A percentile compares a stretch with the other conserved stretches of the same genome.
These are phyloP conservation scores for Aspergillus latus DNA, from an alignment of 2,329 filamentous ascomycete genomes.

Conservation along the genomic window DNA sequence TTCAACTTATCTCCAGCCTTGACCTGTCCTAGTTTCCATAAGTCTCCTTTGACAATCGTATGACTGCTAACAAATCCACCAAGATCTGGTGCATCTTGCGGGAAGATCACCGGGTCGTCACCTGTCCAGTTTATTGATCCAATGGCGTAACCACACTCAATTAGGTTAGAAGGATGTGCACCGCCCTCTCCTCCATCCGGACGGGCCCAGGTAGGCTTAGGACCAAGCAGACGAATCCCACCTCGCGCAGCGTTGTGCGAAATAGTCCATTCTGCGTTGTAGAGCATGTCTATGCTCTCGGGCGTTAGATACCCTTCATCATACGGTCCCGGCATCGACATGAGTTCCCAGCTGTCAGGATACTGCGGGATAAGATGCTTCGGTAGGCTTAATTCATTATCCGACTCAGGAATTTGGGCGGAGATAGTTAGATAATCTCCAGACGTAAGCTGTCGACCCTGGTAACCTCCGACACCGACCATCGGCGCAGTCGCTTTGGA, in stretches of 20 bases:
- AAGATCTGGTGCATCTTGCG: conserved; percentile 60
- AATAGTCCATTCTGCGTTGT: conserved; percentile 58
- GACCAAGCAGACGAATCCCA: conserved; percentile 61
- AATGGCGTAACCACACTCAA: conserved; percentile 61
- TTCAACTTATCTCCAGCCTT: conserved; percentile 58
- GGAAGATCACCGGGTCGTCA: conserved; percentile 61
- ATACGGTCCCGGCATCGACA: conserved; percentile 58
- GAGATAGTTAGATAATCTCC: conserved; percentile 54
- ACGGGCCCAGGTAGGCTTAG: conserved; percentile 59
- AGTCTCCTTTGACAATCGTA: conserved; percentile 58
- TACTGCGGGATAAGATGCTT: conserved; percentile 51
- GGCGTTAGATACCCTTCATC: conserved; percentile 54
- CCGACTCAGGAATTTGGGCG: conserved; percentile 37
- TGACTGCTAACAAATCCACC: conserved; percentile 60
- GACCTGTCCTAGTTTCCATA: conserved; percentile 63
- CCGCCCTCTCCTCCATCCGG: conserved; percentile 63
- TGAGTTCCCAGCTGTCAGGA: conserved; percentile 52
- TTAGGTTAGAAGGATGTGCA: conserved; percentile 60
- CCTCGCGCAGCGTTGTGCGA: conserved; percentile 62
- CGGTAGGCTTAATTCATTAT: conserved; percentile 42
- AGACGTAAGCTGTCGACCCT: conserved; percentile 56
- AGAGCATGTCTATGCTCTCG: conserved; percentile 59
- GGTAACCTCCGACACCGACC: conserved; percentile 60
- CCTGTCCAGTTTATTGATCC: conserved; percentile 63
- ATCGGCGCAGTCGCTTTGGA: conserved; percentile 61